phyloP scores from a whole-genome alignment of 306 rosid genomes.

The Hippophae gyantsensis region DNA sequence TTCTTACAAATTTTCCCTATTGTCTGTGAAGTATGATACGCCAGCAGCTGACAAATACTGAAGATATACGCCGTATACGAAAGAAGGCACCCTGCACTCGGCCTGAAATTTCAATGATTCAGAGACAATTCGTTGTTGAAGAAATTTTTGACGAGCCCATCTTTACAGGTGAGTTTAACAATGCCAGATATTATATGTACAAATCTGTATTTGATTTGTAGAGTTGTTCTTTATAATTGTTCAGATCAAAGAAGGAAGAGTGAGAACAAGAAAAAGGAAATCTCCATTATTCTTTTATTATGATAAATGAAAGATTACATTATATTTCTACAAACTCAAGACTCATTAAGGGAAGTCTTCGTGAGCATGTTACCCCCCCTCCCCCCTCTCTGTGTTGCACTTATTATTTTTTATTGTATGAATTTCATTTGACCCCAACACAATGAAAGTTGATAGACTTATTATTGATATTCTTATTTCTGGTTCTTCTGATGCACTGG shows the following conservation, averaged over 20 bases:
- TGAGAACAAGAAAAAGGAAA: too few relatives aligned
- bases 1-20: conserved; percentile 7
- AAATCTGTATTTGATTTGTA: neutral
- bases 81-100: conserved; percentile 92
- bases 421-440: neutral
- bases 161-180: conserved; percentile 49
- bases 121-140: conserved; percentile 76
- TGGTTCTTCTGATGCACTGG: neutral
- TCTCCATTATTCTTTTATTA: too few relatives aligned
- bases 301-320: too few relatives aligned
- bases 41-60: conserved; percentile 78
- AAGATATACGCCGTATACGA: conserved; percentile 83
- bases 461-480: neutral
- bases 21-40: conserved; percentile 68
- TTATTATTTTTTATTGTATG: neutral
- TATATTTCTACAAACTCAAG: too few relatives aligned
- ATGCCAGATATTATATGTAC: conserved; percentile 8
- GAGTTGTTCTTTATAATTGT: neutral
- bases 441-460: neutral
- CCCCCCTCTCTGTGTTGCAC: neutral
- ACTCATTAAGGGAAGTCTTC: too few relatives aligned
- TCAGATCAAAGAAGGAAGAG: too few relatives aligned
- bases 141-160: conserved; percentile 62
- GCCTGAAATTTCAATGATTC: conserved; percentile 73
- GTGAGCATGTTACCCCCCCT: too few relatives aligned